Base-by-base conservation (phyloP, 805 yeast genomes). In the Kuraishia borneana region DNA sequence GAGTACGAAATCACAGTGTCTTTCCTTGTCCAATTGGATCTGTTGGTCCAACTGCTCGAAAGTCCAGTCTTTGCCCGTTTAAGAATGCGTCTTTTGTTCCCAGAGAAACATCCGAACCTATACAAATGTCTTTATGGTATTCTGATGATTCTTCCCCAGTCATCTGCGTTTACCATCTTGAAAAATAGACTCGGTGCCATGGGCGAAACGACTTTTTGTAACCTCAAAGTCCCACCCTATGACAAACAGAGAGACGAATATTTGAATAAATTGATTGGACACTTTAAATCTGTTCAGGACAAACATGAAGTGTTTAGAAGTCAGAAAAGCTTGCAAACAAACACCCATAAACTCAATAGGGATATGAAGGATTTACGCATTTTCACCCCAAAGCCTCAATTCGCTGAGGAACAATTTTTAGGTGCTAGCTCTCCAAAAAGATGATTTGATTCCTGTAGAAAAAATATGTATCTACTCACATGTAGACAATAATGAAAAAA, bases 131-230 rank as follows among this genome's bases (percentile, higher is more conserved):
- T 92, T 21, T 92, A 85, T 52, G 98, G 97, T 2, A 69, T 92
- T 21, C 61, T 92, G 39, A 92, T 92, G 98, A 66, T 92, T 4
- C 57, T 92, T 33, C 98, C 98, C 0, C 98, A 92, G 52, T 84
- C 96, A 0, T 70, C 83, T 9, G 95, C 97, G 0, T 92, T 84
- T 51, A 75, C 70, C n/a, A 74, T 83, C 0, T 63, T 92, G 42
- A 80, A 80, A 42, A 83, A 79, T 46, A 65, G 98, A 39, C 63
- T 92, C 33, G 71, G 70, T 33, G 64, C 83, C 25, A 69, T 81
- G 4, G 16, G n/a, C 13, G 25, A 19, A 12, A n/a, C n/a, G n/a
- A n/a, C n/a, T n/a, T n/a, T n/a, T n/a, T n/a, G n/a, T n/a, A n/a
- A n/a, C n/a, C n/a, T n/a, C n/a, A 27, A 28, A n/a, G 23, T 14